Conservation (phyloP, 2,329 filamentous ascomycete genomes). For the Colletotrichum sidae region DNA sequence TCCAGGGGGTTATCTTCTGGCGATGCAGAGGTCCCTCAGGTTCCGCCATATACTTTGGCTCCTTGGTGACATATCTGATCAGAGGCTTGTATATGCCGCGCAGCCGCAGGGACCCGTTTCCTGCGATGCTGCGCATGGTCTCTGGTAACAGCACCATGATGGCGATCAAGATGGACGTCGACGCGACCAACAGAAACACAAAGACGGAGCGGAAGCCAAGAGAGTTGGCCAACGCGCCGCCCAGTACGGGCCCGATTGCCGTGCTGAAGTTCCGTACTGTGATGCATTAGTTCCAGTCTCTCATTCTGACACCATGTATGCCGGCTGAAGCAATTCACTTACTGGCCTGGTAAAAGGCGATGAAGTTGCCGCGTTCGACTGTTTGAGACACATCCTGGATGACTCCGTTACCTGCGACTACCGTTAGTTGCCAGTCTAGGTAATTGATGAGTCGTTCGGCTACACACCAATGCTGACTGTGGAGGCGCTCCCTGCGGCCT, state of each 20-base stretch:
- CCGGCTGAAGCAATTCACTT: slow-evolving; percentile 14
- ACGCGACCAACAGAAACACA: slow-evolving; percentile 33
- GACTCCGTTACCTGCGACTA: slow-evolving; percentile 40
- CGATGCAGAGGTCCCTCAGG: slow-evolving; percentile 39
- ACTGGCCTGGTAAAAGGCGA: slow-evolving; percentile 49
- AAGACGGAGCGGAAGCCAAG: slow-evolving; percentile 33
- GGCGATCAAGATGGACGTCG: slow-evolving; percentile 35
- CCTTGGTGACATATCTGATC: slow-evolving; percentile 35
- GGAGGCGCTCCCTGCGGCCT: slow-evolving; percentile 60
- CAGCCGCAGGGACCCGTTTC: slow-evolving; percentile 42
- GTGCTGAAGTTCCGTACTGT: slow-evolving; percentile 45
- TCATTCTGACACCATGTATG: too few species aligned
- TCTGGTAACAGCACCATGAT: slow-evolving; percentile 44
- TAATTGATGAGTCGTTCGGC: neutral
- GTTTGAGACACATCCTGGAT: slow-evolving; percentile 47
- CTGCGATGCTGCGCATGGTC: slow-evolving; percentile 44
- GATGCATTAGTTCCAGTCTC: neutral
- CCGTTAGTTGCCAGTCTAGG: neutral
- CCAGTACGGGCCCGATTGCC: slow-evolving; percentile 48
- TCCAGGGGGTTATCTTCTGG: slow-evolving; percentile 44
- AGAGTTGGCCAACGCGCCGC: slow-evolving; percentile 44
- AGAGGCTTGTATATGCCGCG: slow-evolving; percentile 44
- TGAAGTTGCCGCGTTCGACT: slow-evolving; percentile 45
- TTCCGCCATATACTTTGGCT: slow-evolving; percentile 38
- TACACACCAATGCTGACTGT: slow-evolving; percentile 58